phyloP scores from a whole-genome alignment of 345 rosid species.

The Pistacia integerrima region DNA sequence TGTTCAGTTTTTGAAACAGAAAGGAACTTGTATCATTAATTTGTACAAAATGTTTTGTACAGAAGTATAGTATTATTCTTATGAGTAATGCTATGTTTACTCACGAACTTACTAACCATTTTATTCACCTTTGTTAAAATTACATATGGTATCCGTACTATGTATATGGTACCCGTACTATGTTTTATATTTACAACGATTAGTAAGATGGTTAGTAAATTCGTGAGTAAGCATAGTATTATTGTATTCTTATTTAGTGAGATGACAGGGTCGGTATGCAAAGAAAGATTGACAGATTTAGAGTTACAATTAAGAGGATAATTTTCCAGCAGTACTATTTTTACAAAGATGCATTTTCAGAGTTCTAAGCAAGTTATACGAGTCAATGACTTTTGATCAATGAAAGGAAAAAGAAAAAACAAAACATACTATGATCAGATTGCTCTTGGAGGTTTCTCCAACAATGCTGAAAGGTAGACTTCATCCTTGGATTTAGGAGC shows the following conservation, averaged over 20 bases:
- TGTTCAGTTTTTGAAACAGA: no score
- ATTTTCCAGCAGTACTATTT: neutral
- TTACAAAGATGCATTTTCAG: neutral
- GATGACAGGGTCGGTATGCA: neutral
- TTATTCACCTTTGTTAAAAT: no score
- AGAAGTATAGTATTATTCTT: no score
- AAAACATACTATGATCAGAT: conserved; percentile 33
- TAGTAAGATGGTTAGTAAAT: no score
- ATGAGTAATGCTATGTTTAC: no score
- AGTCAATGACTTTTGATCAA: neutral
- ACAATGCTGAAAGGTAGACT: conserved; percentile 77
- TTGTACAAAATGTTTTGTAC: no score
- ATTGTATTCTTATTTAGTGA: neutral
- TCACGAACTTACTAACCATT: no score
- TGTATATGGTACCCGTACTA: no score
- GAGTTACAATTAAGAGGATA: neutral
- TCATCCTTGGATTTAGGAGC: conserved; percentile 68
- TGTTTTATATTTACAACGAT: no score
- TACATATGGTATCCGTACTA: no score
- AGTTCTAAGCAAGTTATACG: neutral
- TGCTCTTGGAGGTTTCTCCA: conserved; percentile 88
- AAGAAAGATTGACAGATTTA: neutral
- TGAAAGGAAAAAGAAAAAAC: neutral
- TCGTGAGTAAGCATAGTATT: no score
- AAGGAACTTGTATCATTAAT: no score